These are phyloP conservation scores for Nakazawaea peltata DNA, from an alignment of 805 yeast genomes.

Conservation along the genomic window DNA sequence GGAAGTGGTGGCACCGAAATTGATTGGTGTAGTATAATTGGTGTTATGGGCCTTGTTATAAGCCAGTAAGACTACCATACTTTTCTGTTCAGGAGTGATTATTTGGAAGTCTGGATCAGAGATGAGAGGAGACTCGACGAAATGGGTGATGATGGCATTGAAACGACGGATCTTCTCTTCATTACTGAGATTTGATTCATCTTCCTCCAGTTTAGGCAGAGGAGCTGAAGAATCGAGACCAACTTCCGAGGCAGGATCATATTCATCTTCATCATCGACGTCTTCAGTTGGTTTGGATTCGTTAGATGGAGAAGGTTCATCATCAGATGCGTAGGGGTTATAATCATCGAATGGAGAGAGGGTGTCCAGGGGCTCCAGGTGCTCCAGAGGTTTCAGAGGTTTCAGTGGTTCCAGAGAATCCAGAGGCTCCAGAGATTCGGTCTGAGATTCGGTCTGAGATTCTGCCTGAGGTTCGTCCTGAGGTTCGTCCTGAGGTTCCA, in stretches of 20 bases:
- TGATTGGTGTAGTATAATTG: conserved; percentile 17
- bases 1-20: conserved; percentile 24
- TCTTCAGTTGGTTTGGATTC: background rate
- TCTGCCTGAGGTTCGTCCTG: conserved; percentile 1
- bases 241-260: conserved; percentile 18
- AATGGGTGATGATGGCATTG: conserved; percentile 23
- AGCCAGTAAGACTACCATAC: conserved; percentile 23
- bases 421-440: too few relatives aligned
- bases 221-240: conserved; percentile 17
- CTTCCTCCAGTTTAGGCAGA: conserved; percentile 13
- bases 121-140: conserved; percentile 21
- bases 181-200: conserved; percentile 28
- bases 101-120: conserved; percentile 26
- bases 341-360: background rate
- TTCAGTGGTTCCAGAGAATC: too few relatives aligned
- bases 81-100: conserved; percentile 27
- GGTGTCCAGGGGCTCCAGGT: background rate
- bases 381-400: background rate
- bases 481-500: background rate
- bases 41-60: conserved; percentile 21
- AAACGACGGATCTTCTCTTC: conserved; percentile 28
- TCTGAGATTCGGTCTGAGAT: background rate
- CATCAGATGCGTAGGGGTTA: background rate
- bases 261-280: conserved; percentile 12
- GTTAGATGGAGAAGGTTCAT: background rate